Percentiles rank a stretch among this genome's conserved stretches.
phyloP scores from a whole-genome alignment of 331 rosid species.

The Acacia concinna region DNA sequence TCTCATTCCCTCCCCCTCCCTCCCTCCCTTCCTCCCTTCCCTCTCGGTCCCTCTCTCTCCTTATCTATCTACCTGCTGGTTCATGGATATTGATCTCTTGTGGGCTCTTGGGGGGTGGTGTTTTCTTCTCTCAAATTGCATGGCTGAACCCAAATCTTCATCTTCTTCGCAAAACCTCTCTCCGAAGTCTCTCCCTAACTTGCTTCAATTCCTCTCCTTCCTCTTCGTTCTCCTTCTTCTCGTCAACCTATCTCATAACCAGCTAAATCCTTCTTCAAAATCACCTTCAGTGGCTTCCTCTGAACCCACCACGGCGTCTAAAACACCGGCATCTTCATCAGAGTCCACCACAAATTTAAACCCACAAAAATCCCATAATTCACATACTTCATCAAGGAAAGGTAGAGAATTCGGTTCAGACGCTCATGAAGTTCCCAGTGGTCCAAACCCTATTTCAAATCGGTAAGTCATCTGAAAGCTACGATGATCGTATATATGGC shows the following conservation, averaged over 20 bases:
- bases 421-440: constrained; percentile 86
- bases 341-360: constrained; percentile 38
- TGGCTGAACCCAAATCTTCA: constrained; percentile 66
- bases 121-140: constrained; percentile 70
- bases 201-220: constrained; percentile 41
- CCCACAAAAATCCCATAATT: constrained; percentile 39
- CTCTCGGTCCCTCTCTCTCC: constrained; percentile 17
- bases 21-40: constrained; percentile 1
- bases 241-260: constrained; percentile 30
- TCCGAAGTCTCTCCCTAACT: constrained; percentile 31
- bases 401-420: constrained; percentile 52
- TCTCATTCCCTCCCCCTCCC: constrained; percentile 5
- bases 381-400: background rate
- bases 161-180: constrained; percentile 41
- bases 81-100: constrained; percentile 91
- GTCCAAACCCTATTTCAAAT: constrained; percentile 84
- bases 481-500: background rate
- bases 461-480: constrained; percentile 36
- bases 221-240: constrained; percentile 54
- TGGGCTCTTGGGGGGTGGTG: constrained; percentile 84
- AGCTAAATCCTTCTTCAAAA: background rate
- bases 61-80: constrained; percentile 51
- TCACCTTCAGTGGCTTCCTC: constrained; percentile 45
- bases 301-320: constrained; percentile 35
- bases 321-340: too few relatives aligned